phyloP scores from a whole-genome alignment of 164 flowering plant genomes.

The Kalanchoe fedtschenkoi region DNA sequence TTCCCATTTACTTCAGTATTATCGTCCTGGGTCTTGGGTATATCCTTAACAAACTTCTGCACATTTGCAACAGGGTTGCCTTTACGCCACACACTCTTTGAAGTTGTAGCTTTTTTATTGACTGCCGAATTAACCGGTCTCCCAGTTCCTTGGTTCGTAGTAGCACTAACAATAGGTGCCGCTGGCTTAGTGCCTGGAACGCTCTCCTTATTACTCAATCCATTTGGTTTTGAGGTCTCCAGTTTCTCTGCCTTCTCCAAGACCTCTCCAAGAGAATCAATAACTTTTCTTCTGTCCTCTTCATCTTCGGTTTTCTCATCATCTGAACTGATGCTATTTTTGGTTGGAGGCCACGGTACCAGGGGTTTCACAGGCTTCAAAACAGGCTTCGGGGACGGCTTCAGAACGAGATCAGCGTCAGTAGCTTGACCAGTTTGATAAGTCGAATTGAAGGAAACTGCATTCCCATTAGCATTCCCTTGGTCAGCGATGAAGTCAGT shows the following conservation, averaged over 20 bases:
- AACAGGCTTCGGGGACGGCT: conserved; percentile 69
- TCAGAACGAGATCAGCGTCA: conserved; percentile 45
- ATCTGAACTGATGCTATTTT: conserved; percentile 12
- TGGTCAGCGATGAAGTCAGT: conserved; percentile 54
- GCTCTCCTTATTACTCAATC: conserved; percentile 13
- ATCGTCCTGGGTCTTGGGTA: conserved; percentile 16
- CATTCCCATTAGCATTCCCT: conserved; percentile 40
- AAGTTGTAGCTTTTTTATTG: conserved; percentile 32
- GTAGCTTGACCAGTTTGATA: conserved; percentile 28
- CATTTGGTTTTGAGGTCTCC: conserved; percentile 26
- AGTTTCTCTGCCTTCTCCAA: conserved; percentile 82
- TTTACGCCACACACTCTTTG: conserved; percentile 88
- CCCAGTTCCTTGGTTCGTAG: conserved; percentile 11
- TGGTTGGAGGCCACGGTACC: conserved; percentile 17
- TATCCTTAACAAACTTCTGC: conserved; percentile 40
- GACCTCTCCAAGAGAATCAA: conserved; percentile 78
- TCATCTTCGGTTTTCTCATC: conserved; percentile 17
- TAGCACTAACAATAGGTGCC: conserved; percentile 12
- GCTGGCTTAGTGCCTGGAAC: conserved; percentile 21
- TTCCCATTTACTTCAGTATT: conserved; percentile 13
- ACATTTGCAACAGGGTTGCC: conserved; percentile 59
- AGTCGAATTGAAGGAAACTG: conserved; percentile 39
- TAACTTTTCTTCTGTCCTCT: conserved; percentile 56
- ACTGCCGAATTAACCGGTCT: conserved; percentile 16
- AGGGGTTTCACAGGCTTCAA: conserved; percentile 25